Conservation (phyloP, 2,329 filamentous ascomycete genomes). For the Colletotrichum tabaci region DNA sequence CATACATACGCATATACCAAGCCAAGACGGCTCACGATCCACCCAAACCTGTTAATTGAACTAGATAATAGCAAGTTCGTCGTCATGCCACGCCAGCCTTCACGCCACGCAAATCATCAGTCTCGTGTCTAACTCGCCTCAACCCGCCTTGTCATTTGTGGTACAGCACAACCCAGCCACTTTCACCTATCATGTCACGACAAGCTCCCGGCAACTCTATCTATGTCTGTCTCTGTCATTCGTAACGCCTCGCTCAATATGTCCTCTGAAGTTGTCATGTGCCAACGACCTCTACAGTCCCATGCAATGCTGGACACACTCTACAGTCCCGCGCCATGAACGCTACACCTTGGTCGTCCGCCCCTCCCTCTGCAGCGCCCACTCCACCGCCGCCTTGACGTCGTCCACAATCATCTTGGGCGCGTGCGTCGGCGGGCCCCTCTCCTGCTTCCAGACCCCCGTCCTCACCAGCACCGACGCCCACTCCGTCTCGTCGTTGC, state of each 20-base stretch:
- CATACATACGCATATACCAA: too few relatives aligned
- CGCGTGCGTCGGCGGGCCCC: constrained; percentile 67
- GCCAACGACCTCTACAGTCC: not conserved
- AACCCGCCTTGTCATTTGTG: not conserved
- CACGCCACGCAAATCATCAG: not conserved
- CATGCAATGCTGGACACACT: not conserved
- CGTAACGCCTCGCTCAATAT: not conserved
- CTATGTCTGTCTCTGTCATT: not conserved
- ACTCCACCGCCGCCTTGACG: constrained; percentile 83
- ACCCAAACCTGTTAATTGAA: not conserved
- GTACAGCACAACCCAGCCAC: constrained; percentile 18
- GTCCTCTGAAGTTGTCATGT: not conserved
- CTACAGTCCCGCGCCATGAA: too few relatives aligned
- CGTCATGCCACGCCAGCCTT: not conserved
- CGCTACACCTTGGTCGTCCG: constrained; percentile 16
- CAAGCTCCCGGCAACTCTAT: too few relatives aligned
- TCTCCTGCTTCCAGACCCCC: constrained; percentile 76
- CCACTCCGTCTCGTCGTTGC: constrained; percentile 81
- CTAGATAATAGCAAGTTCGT: not conserved
- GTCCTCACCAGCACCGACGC: constrained; percentile 83
- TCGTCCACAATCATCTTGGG: constrained; percentile 80
- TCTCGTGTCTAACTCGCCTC: not conserved
- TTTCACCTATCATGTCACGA: not conserved
- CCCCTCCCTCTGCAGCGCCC: constrained; percentile 76
- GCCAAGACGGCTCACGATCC: not conserved